These are phyloP conservation scores for Fusarium xyrophilum DNA, from an alignment of 2,329 filamentous ascomycete species.

Conservation along the genomic window DNA sequence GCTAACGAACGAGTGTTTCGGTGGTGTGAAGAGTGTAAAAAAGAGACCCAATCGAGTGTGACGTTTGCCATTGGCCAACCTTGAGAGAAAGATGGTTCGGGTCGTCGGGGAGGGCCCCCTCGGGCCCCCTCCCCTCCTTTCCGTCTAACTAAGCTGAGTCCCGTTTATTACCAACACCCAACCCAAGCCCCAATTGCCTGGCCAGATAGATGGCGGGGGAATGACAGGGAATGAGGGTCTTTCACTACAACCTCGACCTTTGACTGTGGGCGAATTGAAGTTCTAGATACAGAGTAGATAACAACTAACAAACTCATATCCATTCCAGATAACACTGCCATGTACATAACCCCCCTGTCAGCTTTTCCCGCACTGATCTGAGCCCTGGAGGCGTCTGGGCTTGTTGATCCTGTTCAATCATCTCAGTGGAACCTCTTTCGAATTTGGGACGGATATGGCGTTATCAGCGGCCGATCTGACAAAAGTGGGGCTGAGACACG, in stretches of 20 bases:
- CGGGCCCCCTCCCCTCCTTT: slow-evolving; percentile 16
- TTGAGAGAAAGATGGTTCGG: slow-evolving; percentile 28
- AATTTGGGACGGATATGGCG: slow-evolving; percentile 39
- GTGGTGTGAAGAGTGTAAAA: slow-evolving; percentile 8
- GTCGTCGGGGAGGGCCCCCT: slow-evolving; percentile 37
- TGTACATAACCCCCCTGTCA: neutral
- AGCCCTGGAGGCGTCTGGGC: slow-evolving; percentile 15
- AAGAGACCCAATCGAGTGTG: slow-evolving; percentile 13
- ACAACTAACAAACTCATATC: neutral
- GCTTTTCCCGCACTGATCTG: slow-evolving; percentile 22
- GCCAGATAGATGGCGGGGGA: slow-evolving; percentile 25
- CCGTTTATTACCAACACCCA: neutral
- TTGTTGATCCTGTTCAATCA: slow-evolving; percentile 22
- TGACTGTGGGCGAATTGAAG: neutral
- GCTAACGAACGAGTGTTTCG: slow-evolving; percentile 10
- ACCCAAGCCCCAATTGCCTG: neutral
- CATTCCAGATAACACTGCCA: neutral
- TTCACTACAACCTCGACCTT: neutral
- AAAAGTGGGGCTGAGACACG: slow-evolving; percentile 33
- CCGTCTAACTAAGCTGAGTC: slow-evolving; percentile 14
- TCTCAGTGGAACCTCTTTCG: slow-evolving; percentile 28
- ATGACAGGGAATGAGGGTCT: slow-evolving; percentile 22
- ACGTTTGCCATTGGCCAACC: slow-evolving; percentile 28
- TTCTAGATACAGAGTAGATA: neutral
- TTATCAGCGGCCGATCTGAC: slow-evolving; percentile 41